Conservation (phyloP, 495 filamentous ascomycete species). For the Penicillium argentinense region DNA sequence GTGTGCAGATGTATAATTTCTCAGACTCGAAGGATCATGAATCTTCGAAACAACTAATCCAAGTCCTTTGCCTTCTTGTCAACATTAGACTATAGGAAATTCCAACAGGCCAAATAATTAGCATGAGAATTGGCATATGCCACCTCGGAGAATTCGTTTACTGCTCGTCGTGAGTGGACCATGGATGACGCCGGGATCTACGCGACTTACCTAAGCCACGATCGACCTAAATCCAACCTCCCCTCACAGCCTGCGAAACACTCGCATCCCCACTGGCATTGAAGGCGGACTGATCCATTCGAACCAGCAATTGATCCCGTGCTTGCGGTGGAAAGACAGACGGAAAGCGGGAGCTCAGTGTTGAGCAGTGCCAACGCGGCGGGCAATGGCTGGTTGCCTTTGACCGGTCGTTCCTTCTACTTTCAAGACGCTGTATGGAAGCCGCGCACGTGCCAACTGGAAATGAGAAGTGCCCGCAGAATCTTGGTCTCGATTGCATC, state of each 20-base stretch:
- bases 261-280: background rate
- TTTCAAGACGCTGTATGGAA: slow-evolving; percentile 1
- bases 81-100: too few relatives aligned
- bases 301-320: background rate
- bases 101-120: too few relatives aligned
- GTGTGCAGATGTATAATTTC: too few relatives aligned
- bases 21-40: too few relatives aligned
- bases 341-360: background rate
- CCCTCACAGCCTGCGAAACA: background rate
- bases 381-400: slow-evolving; percentile 4
- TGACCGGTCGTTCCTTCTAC: slow-evolving; percentile 1
- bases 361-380: background rate
- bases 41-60: too few relatives aligned
- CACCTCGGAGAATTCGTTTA: too few relatives aligned
- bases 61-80: too few relatives aligned
- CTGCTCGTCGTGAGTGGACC: too few relatives aligned
- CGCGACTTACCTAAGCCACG: background rate
- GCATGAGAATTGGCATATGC: too few relatives aligned
- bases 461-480: too few relatives aligned
- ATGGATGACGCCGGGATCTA: slow-evolving; percentile 4
- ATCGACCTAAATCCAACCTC: slow-evolving; percentile 1
- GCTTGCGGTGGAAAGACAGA: background rate
- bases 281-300: background rate
- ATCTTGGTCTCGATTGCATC: too few relatives aligned
- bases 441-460: background rate